Percentiles rank a stretch among this genome's conserved stretches.
These are phyloP conservation scores for Bocquillonia castaneifolia DNA, from an alignment of 441 rosid genomes.

Conservation along the genomic window DNA sequence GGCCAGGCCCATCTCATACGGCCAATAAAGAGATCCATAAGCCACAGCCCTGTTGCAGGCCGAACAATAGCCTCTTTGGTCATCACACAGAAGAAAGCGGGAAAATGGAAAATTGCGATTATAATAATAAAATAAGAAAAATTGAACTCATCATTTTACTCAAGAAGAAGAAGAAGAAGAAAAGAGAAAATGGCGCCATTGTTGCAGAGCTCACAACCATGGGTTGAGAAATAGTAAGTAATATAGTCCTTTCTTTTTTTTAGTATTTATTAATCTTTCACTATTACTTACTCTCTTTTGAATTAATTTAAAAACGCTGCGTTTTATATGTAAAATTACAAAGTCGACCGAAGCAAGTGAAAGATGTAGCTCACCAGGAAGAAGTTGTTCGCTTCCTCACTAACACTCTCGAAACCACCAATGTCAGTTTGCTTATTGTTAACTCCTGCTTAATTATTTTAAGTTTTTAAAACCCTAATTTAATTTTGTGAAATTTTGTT, in stretches of 20 bases:
- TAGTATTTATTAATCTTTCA: not conserved
- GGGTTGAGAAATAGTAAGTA: conserved; percentile 94
- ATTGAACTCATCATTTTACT: too few species aligned
- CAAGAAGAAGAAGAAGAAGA: too few species aligned
- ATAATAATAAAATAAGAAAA: too few species aligned
- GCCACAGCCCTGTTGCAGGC: too few species aligned
- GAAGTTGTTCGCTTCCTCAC: conserved; percentile 97
- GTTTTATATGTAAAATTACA: not conserved
- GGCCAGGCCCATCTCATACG: too few species aligned
- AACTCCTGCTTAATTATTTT: not conserved
- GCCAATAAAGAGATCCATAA: too few species aligned
- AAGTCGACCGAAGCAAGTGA: conserved; percentile 89
- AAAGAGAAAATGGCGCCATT: conserved; percentile 75
- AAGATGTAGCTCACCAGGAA: conserved; percentile 92
- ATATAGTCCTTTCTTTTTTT: not conserved
- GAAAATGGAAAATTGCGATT: too few species aligned
- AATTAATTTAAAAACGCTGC: not conserved
- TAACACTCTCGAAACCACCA: conserved; percentile 79
- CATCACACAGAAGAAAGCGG: too few species aligned
- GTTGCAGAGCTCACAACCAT: conserved; percentile 77
- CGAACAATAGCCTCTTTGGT: too few species aligned
- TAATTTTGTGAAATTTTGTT: not conserved
- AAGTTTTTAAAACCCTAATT: conserved; percentile 33
- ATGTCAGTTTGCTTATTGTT: conserved; percentile 28
- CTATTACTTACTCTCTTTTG: too few species aligned